Conservation (phyloP, 768 basidiomycete species). For the Pluteus cervinus region DNA sequence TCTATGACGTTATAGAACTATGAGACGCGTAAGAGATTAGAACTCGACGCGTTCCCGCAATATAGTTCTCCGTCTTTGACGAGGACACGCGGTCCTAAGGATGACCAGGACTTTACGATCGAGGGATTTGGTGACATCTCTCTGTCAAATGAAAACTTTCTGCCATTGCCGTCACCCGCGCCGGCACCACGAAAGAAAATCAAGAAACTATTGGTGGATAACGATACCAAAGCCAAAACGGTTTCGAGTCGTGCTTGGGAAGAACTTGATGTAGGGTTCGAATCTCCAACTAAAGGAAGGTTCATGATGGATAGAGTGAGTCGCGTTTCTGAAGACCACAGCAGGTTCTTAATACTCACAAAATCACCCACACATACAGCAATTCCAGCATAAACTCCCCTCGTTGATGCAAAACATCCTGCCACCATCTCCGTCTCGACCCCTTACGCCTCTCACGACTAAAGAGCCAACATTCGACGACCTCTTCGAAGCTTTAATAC, state of each 20-base stretch:
- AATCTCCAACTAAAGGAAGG: too few species aligned
- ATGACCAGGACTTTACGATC: slow-evolving; percentile 35
- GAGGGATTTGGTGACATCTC: slow-evolving; percentile 42
- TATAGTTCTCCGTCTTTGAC: too few species aligned
- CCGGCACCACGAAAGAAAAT: slow-evolving; percentile 12
- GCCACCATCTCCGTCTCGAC: slow-evolving; percentile 16
- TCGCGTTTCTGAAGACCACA: too few species aligned
- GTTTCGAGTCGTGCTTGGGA: slow-evolving; percentile 3
- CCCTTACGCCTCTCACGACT: slow-evolving; percentile 10
- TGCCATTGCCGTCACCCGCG: slow-evolving; percentile 21
- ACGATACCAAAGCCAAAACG: slow-evolving; percentile 4
- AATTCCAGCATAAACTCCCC: slow-evolving; percentile 12
- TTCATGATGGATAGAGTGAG: too few species aligned
- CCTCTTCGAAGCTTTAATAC: slow-evolving; percentile 16
- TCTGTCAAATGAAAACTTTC: slow-evolving; percentile 26
- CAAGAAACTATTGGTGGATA: slow-evolving; percentile 3
- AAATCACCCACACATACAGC: neutral
- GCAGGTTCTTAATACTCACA: too few species aligned
- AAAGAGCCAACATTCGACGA: slow-evolving; percentile 8
- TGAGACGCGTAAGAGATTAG: too few species aligned
- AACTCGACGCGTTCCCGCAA: too few species aligned
- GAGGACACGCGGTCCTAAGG: too few species aligned
- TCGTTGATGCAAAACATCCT: slow-evolving; percentile 16
- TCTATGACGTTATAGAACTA: too few species aligned
- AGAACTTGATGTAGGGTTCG: slow-evolving; percentile 3